Base-by-base conservation (phyloP, 441 rosid genomes). In the Erodium moschatum region DNA sequence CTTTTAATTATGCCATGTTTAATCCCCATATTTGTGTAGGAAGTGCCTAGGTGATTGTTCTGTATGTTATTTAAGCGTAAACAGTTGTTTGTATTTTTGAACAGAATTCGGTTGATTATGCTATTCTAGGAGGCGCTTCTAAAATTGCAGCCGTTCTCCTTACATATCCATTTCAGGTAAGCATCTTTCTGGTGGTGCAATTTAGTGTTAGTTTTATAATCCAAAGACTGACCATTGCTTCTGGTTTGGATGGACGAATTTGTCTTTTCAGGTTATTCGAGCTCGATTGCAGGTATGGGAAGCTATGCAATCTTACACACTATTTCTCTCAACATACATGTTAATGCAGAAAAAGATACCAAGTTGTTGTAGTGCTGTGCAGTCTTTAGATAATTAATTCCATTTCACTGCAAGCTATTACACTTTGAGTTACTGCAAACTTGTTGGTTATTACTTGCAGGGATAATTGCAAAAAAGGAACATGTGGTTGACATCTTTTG, bases 61-160 rank as follows among this genome's bases (percentile, higher is more conserved):
- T 48, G n/a, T 48, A 12, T 48, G 48, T 11, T 44, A 44, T 21
- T 8, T n/a, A 64, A 61, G 38, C 69, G 71, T 58, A 67, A 44
- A 67, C 35, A 35, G 61, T 21, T 72, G 54, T 21, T 72, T 54
- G 48, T 7, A 40, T 68, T 54, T 75, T 46, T 72, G 13, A 16
- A 16, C 80, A 93, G 97, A 93, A 86, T 75, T 91, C 97, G 35
- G 84, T 71, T 52, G 96, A 93, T 78, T 91, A 85, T 81, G 98
- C 97, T 61, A 67, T 86, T 16, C 93, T 93, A 62, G 98, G 97
- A 24, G 96, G 89, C 5, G 82, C 91, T 54, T 88, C 98, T 50
- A 93, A 91, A 87, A 72, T 91, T 61, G 90, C 89, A 58, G 96
- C 98, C 67, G 89, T 89, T 74, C 85, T 89, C 69, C 33, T 91